Percentiles rank a stretch among this genome's conserved stretches.
Conservation (phyloP, 1,284 basidiomycete species). For the Entoloma clypeatum region DNA sequence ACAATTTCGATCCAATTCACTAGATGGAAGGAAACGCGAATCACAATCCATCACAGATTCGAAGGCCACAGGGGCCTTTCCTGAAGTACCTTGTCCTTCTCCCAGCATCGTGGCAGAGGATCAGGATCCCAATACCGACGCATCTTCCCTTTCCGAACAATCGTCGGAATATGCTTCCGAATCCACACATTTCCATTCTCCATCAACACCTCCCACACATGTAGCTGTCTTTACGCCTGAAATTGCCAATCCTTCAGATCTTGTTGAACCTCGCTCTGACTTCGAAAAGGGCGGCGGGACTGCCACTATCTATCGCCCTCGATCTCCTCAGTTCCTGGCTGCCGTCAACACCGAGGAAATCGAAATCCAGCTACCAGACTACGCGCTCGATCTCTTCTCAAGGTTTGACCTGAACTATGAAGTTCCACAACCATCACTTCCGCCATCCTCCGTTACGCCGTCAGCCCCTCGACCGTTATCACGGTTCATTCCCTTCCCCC, state of each 20-base stretch:
- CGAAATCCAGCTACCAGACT: conserved; percentile 28
- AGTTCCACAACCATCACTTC: conserved; percentile 24
- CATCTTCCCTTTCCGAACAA: neutral
- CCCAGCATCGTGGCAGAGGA: conserved; percentile 12
- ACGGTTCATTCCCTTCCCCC: too few species aligned
- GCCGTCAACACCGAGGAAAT: conserved; percentile 21
- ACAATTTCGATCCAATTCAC: conserved; percentile 28
- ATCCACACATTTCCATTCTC: too few species aligned
- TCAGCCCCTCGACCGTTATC: conserved; percentile 27
- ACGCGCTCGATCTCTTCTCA: conserved; percentile 29
- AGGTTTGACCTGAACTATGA: conserved; percentile 19
- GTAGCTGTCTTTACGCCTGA: conserved; percentile 7
- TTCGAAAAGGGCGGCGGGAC: conserved; percentile 19
- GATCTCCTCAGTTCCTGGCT: conserved; percentile 10
- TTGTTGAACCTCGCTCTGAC: too few species aligned
- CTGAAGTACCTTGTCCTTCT: neutral
- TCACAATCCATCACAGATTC: conserved; percentile 1
- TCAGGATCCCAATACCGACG: neutral
- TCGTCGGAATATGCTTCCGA: too few species aligned
- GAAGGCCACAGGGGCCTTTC: neutral
- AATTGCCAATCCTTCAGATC: conserved; percentile 1
- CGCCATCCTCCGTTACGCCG: conserved; percentile 40
- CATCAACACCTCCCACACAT: conserved; percentile 8
- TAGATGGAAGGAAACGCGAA: conserved; percentile 20
- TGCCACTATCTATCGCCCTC: conserved; percentile 26